Evolutionary conservation across 768 basidiomycete species (phyloP).

Genomic region (Cyclocybe cylindracea): DNA sequence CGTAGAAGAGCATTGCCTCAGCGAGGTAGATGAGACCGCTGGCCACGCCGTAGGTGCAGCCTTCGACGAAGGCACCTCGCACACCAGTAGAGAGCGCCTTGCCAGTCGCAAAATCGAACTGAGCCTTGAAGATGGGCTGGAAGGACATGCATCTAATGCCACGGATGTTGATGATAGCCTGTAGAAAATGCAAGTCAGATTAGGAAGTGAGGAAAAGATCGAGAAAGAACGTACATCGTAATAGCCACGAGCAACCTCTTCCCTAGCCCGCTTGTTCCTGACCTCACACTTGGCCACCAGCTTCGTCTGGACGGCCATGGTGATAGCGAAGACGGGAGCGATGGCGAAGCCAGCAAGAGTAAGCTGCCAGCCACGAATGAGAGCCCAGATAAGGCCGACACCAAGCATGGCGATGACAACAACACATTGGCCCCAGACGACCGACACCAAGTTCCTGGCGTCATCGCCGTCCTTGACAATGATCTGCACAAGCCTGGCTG

Average conservation of each 20-base stretch:
- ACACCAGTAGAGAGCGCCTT: conserved; percentile 67
- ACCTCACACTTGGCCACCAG: conserved; percentile 72
- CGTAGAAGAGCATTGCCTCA: conserved; percentile 90
- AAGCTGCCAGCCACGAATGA: conserved; percentile 87
- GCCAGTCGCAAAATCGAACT: conserved; percentile 67
- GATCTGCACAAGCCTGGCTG: conserved; percentile 65
- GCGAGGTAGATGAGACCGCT: conserved; percentile 86
- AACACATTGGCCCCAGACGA: conserved; percentile 68
- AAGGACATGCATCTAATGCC: conserved; percentile 89
- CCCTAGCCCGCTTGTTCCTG: conserved; percentile 82
- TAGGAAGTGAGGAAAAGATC: conserved; percentile 3
- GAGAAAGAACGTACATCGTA: conserved; percentile 63
- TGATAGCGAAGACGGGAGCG: conserved; percentile 77
- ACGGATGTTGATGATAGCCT: conserved; percentile 82
- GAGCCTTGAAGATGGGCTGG: conserved; percentile 63
- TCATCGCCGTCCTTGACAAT: conserved; percentile 92
- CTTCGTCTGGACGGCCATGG: conserved; percentile 75
- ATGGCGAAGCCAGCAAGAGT: conserved; percentile 89
- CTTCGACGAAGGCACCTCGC: conserved; percentile 84
- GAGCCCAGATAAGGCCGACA: conserved; percentile 87
- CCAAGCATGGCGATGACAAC: conserved; percentile 82
- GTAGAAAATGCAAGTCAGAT: conserved; percentile 3
- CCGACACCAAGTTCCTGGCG: conserved; percentile 72
- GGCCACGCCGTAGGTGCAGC: conserved; percentile 79
- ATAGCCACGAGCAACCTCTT: conserved; percentile 82